Percentiles rank a stretch among this genome's conserved stretches.
Conservation (phyloP, 108 stramenopile species). For the Bacterosira constricta region DNA sequence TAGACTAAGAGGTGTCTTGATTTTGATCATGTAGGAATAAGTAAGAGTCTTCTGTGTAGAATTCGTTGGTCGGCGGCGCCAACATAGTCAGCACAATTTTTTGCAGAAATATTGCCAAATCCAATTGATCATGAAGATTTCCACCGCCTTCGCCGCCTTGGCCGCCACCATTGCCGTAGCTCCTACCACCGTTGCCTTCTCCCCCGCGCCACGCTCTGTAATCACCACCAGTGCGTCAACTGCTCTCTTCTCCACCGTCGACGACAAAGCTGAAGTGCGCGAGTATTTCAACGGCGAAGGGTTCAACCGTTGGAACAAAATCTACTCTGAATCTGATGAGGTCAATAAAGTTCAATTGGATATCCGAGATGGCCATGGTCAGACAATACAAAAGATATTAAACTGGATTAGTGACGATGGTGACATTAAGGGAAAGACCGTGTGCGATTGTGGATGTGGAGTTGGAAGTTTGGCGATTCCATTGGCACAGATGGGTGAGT, state of each 20-base stretch:
- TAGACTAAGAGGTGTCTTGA: too few species aligned
- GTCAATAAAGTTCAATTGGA: constrained; percentile 95
- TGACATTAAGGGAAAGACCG: constrained; percentile 79
- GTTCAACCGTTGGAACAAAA: constrained; percentile 98
- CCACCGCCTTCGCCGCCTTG: not conserved
- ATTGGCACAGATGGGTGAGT: constrained; percentile 90
- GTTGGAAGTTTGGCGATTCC: constrained; percentile 95
- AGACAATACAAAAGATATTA: constrained; percentile 96
- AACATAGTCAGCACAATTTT: not conserved
- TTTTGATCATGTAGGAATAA: too few species aligned
- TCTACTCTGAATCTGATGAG: constrained; percentile 92
- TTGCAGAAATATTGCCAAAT: not conserved
- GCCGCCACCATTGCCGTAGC: constrained; percentile 15
- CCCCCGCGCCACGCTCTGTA: not conserved
- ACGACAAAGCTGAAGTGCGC: constrained; percentile 96
- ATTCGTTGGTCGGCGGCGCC: too few species aligned
- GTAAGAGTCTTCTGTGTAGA: too few species aligned
- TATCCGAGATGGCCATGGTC: constrained; percentile 94
- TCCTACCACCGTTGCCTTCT: not conserved
- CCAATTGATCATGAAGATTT: constrained; percentile 18
- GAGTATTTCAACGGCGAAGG: constrained; percentile 98
- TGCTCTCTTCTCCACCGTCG: constrained; percentile 49
- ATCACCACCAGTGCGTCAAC: not conserved
- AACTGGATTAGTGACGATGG: constrained; percentile 91
- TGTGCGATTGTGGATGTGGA: constrained; percentile 93